Conservation (phyloP, 352 stramenopile species). For the Aphanomyces stellatus region DNA sequence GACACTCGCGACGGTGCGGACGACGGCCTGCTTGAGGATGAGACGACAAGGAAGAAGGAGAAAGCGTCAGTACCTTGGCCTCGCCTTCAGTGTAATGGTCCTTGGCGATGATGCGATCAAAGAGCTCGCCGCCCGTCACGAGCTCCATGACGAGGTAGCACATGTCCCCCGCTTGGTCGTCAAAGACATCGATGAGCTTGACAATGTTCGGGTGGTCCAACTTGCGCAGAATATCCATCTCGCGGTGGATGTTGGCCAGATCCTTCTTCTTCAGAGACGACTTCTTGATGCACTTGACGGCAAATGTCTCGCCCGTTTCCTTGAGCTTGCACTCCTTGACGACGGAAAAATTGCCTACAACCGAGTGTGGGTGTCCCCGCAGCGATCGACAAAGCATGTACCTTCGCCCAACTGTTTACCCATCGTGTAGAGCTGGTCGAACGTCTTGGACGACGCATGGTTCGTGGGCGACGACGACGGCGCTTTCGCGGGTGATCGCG, state of each 20-base stretch:
- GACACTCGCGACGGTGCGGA: conserved; percentile 81
- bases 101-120: conserved; percentile 89
- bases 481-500: not conserved
- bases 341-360: conserved; percentile 73
- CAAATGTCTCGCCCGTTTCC: conserved; percentile 42
- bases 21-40: conserved; percentile 22
- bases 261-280: conserved; percentile 68
- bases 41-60: not conserved
- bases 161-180: conserved; percentile 43
- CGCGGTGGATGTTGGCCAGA: conserved; percentile 60
- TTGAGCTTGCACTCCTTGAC: conserved; percentile 66
- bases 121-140: conserved; percentile 84
- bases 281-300: conserved; percentile 84
- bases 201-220: conserved; percentile 86
- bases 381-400: not conserved
- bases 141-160: conserved; percentile 87
- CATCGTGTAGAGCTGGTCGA: conserved; percentile 11
- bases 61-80: conserved; percentile 37
- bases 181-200: conserved; percentile 76
- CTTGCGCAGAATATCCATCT: conserved; percentile 79
- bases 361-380: not conserved
- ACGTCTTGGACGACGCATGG: not conserved
- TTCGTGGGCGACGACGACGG: not conserved
- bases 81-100: conserved; percentile 88
- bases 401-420: conserved; percentile 15